Base-by-base conservation (phyloP, 2,329 filamentous ascomycete species). In the Blastomyces silverae region DNA sequence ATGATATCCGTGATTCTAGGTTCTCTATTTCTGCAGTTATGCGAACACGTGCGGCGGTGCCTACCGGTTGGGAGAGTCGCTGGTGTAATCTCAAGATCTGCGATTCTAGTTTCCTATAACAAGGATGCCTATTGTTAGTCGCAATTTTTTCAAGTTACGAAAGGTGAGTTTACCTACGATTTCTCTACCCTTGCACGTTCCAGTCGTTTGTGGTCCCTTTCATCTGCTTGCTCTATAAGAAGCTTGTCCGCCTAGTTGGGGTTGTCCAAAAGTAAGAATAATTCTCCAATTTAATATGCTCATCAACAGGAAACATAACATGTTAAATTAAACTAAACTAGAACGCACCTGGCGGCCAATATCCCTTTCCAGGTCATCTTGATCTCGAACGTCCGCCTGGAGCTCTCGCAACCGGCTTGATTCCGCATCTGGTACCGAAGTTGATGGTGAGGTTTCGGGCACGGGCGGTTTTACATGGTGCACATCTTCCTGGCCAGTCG, bases 291-390 rank as follows among this genome's bases (percentile, higher is more conserved):
- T 53, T 53, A 11, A 17, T 59, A 62, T 31, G 37, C 52, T 13
- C 58, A 46, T 17, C 50, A 28, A 13, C 15, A 50, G 17, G 22
- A 25, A 28, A 31, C 25, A 28, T 6, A 31, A 17, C 20, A 28
- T 17, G 22, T 5, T 44, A 20, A 17, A 44, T 17, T 44, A 20
- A 4, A 44, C 11, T 44, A 17, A 17, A 44, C 37, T 10, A n/a
- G 6, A 28, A 63, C 62, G 60, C 71, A 79, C 77, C 75, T 88
- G 84, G 56, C 82, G 81, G 37, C 85, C 83, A 68, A 97, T 95
- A 72, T 96, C 92, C 67, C 91, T 85, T 76, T 97, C 93, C 25
- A 97, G 79, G 66, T 97, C 92, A 78, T 92, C 88, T 75, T 97
- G 93, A 71, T 96, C 87, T 65, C 91, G 87, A 28, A 94, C 86